phyloP scores from a whole-genome alignment of 176 grass and related monocot species.

The Coix lacrymajobi region DNA sequence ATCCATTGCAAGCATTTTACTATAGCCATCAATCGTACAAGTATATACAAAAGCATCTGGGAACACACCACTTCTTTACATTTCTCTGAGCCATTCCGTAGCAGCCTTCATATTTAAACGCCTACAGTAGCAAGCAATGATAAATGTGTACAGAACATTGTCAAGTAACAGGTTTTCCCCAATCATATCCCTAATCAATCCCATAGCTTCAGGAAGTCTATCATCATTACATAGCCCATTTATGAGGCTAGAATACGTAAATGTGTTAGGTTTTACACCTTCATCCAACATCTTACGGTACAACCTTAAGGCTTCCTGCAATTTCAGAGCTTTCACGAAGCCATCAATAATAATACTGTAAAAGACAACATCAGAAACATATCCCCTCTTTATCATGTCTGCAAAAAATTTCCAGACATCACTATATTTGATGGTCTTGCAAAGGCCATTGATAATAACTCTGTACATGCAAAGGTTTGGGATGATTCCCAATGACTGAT shows the following conservation, averaged over 20 bases:
- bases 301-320: constrained; percentile 45
- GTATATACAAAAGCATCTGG: constrained; percentile 69
- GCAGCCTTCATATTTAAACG: constrained; percentile 55
- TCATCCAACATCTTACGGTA: constrained; percentile 42
- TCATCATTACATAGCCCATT: constrained; percentile 50
- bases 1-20: constrained; percentile 60
- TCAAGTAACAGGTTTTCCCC: constrained; percentile 27
- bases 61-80: constrained; percentile 27
- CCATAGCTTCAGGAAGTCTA: constrained; percentile 34
- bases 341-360: constrained; percentile 64
- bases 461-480: constrained; percentile 63
- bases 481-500: constrained; percentile 30
- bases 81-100: constrained; percentile 41
- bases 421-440: constrained; percentile 40
- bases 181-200: constrained; percentile 46
- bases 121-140: constrained; percentile 60
- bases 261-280: constrained; percentile 39
- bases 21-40: constrained; percentile 61
- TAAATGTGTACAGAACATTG: constrained; percentile 47
- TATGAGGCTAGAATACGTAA: constrained; percentile 60
- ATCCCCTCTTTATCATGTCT: constrained; percentile 71
- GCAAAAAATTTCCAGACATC: constrained; percentile 48
- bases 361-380: constrained; percentile 47
- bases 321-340: constrained; percentile 58
- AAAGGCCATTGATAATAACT: constrained; percentile 68